Conservation (phyloP, 495 filamentous ascomycete genomes). For the Oleoguttula mirabilis region DNA sequence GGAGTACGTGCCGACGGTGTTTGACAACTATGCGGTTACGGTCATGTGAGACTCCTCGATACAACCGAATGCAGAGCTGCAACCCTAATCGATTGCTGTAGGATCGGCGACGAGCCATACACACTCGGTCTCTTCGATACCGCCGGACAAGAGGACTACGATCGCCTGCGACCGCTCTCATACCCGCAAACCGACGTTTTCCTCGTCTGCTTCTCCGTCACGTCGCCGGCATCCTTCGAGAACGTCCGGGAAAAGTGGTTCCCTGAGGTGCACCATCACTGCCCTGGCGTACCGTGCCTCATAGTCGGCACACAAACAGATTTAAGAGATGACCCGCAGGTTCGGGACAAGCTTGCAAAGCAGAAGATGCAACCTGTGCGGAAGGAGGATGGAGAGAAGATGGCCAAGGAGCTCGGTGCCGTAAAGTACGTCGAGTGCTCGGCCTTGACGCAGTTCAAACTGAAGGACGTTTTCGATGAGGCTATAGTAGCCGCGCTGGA, state of each 20-base stretch:
- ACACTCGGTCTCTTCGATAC: slow-evolving; percentile 97
- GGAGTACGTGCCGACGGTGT: slow-evolving; percentile 98
- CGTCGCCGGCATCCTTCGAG: slow-evolving; percentile 96
- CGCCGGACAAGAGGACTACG: slow-evolving; percentile 98
- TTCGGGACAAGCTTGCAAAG: slow-evolving; percentile 82
- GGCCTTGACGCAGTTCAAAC: slow-evolving; percentile 91
- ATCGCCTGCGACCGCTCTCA: slow-evolving; percentile 87
- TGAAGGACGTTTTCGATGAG: slow-evolving; percentile 99
- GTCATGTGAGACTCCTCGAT: slow-evolving; percentile 75
- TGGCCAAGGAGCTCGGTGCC: slow-evolving; percentile 91
- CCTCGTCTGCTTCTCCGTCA: slow-evolving; percentile 96
- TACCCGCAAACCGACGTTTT: slow-evolving; percentile 99
- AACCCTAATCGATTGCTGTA: too few relatives aligned
- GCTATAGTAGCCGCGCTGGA: slow-evolving; percentile 35
- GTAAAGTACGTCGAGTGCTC: slow-evolving; percentile 99
- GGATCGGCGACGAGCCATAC: slow-evolving; percentile 98
- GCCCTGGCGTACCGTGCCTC: slow-evolving; percentile 91
- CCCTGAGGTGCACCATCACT: slow-evolving; percentile 96
- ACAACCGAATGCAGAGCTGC: too few relatives aligned
- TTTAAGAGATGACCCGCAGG: slow-evolving; percentile 79
- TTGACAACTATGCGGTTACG: slow-evolving; percentile 99
- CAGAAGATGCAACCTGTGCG: slow-evolving; percentile 89
- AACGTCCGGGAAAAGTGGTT: slow-evolving; percentile 99
- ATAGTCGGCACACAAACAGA: slow-evolving; percentile 98
- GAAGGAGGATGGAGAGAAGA: slow-evolving; percentile 84